Conservation (phyloP, 768 basidiomycete genomes). For the Leucosporidium scottii region DNA sequence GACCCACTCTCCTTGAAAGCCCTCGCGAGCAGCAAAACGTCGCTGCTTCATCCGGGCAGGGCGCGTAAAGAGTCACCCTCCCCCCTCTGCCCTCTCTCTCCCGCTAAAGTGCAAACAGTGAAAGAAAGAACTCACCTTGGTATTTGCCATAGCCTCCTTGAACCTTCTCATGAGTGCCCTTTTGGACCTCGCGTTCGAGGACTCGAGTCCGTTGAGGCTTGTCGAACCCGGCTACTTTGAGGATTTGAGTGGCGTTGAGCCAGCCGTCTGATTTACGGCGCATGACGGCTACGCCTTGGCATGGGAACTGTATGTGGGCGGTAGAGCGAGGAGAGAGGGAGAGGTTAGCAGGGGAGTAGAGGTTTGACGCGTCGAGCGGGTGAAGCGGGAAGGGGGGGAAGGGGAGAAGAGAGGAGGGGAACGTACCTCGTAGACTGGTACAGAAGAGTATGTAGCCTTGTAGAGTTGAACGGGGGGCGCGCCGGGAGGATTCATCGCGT, state of each 20-base stretch:
- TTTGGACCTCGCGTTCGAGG: conserved; percentile 94
- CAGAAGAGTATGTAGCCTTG: conserved; percentile 35
- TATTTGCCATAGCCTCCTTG: conserved; percentile 99
- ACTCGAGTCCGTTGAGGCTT: conserved; percentile 97
- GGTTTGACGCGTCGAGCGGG: background rate
- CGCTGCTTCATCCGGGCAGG: background rate
- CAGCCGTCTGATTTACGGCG: conserved; percentile 90
- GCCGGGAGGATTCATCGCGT: background rate
- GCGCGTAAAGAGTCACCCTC: too few relatives aligned
- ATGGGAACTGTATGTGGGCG: conserved; percentile 31
- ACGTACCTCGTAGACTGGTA: conserved; percentile 38
- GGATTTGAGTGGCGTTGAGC: conserved; percentile 97
- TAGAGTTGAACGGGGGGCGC: conserved; percentile 18
- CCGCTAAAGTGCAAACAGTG: background rate
- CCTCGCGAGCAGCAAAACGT: too few relatives aligned
- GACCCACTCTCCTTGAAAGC: too few relatives aligned
- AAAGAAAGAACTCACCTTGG: conserved; percentile 61
- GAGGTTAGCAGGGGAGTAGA: background rate
- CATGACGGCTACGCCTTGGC: conserved; percentile 85
- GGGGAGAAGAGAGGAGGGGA: background rate
- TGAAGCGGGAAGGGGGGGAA: background rate
- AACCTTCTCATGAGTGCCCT: conserved; percentile 97
- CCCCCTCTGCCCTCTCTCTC: too few relatives aligned
- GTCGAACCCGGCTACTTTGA: conserved; percentile 98
- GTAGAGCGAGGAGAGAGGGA: background rate